These are phyloP conservation scores for Paramecium primaurelia DNA, from an alignment of 73 alveolate species.

Conservation along the genomic window DNA sequence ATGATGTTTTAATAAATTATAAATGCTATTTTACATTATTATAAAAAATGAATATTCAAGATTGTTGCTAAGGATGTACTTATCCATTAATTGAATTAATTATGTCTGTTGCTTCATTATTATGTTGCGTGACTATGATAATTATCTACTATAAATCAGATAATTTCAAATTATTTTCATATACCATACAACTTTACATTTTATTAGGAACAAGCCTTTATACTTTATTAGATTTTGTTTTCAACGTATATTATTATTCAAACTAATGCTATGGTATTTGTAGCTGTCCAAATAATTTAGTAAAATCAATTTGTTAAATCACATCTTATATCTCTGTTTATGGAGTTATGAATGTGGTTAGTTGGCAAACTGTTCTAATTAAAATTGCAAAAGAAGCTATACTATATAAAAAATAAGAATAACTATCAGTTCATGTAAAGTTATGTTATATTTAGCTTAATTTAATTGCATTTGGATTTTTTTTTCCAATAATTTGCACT, in stretches of 20 bases:
- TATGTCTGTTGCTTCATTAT: neutral
- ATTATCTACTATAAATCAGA: neutral
- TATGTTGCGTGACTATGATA: neutral
- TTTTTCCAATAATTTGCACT: neutral
- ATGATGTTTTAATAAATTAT: neutral
- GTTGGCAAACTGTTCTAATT: neutral
- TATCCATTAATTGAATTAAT: neutral
- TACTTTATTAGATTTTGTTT: neutral
- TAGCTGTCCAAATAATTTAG: neutral
- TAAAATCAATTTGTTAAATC: neutral
- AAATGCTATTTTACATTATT: neutral
- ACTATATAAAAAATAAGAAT: neutral
- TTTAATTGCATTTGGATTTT: neutral
- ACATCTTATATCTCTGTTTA: neutral
- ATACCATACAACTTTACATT: neutral
- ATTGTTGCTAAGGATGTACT: neutral
- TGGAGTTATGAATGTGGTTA: neutral
- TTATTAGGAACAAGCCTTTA: neutral
- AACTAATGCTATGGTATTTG: neutral
- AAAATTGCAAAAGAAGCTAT: neutral
- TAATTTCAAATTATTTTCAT: neutral
- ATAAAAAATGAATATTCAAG: neutral
- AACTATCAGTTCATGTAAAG: neutral
- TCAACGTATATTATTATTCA: neutral
- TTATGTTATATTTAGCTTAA: neutral